Conservation (phyloP, 164 flowering plant species). For the Berberis thunbergii region DNA sequence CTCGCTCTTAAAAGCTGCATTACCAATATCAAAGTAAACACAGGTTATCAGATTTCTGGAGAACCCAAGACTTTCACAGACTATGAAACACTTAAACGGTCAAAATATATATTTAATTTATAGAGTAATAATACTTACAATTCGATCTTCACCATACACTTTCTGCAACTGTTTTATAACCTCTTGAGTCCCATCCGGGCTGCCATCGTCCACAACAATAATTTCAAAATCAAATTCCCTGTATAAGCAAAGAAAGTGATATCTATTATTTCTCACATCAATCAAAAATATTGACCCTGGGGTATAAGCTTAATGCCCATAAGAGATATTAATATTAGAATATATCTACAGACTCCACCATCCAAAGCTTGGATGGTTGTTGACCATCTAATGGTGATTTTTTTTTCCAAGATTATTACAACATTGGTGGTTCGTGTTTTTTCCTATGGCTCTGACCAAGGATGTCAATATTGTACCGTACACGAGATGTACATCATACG, state of each 20-base stretch:
- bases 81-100: too few relatives aligned
- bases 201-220: conserved; percentile 71
- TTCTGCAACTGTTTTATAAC: conserved; percentile 71
- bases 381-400: too few relatives aligned
- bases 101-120: neutral
- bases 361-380: too few relatives aligned
- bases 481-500: too few relatives aligned
- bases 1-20: conserved; percentile 80
- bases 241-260: conserved; percentile 1
- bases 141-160: conserved; percentile 84
- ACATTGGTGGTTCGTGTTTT: too few relatives aligned
- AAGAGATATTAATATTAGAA: too few relatives aligned
- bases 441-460: too few relatives aligned
- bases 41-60: neutral
- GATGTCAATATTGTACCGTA: too few relatives aligned
- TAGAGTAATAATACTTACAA: conserved; percentile 40
- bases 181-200: conserved; percentile 87
- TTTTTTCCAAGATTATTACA: neutral
- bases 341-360: too few relatives aligned
- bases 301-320: too few relatives aligned
- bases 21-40: conserved; percentile 1
- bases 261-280: neutral
- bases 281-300: neutral
- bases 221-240: conserved; percentile 64
- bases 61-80: too few relatives aligned